These are phyloP conservation scores for Scutellaria barbata DNA, from an alignment of 257 asterid species.

Conservation along the genomic window DNA sequence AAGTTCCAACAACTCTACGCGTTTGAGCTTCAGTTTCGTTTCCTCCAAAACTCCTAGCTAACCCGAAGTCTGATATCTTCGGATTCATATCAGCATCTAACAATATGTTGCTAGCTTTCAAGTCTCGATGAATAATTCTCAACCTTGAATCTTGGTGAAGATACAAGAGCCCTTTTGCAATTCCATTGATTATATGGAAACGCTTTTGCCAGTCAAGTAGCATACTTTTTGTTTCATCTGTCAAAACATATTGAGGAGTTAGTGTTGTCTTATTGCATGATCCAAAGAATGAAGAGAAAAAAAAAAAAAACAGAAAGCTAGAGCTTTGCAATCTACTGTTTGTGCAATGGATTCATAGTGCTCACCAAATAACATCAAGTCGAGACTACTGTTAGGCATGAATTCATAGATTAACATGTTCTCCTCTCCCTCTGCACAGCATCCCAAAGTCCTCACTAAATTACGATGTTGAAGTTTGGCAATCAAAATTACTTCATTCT, in stretches of 20 bases:
- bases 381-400: conserved; percentile 32
- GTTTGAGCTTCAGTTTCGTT: conserved; percentile 31
- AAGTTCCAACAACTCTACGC: conserved; percentile 25
- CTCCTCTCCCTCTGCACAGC: conserved; percentile 24
- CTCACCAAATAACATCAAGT: conserved; percentile 14
- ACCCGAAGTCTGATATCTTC: conserved; percentile 32
- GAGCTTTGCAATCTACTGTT: neutral
- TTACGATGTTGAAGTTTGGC: conserved; percentile 36
- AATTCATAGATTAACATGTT: conserved; percentile 32
- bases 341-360: neutral
- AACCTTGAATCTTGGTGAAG: conserved; percentile 26
- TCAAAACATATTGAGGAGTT: neutral
- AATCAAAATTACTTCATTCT: conserved; percentile 28
- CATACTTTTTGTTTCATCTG: conserved; percentile 8
- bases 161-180: conserved; percentile 28
- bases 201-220: conserved; percentile 17
- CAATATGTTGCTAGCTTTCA: conserved; percentile 27
- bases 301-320: neutral
- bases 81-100: conserved; percentile 30
- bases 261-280: neutral
- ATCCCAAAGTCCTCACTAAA: conserved; percentile 23
- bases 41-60: conserved; percentile 32
- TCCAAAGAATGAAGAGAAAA: too few species aligned
- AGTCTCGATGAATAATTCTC: conserved; percentile 27
- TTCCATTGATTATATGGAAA: conserved; percentile 19